Evolutionary conservation across 1,139 yeast species (phyloP).

Genomic region (Entelexis paramagnoliae): DNA sequence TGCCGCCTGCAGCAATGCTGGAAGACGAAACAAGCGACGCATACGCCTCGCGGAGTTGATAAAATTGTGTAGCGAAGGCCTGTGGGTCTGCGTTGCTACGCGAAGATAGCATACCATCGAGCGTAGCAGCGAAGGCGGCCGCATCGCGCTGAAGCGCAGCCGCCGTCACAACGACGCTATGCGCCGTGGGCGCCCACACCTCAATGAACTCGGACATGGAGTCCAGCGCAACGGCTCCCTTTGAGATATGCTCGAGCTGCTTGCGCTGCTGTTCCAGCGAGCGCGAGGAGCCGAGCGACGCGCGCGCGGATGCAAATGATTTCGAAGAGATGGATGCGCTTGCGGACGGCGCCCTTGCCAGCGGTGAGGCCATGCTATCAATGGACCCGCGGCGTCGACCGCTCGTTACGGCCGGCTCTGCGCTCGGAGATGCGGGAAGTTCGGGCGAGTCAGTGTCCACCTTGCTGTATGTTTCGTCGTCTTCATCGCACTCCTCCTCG

Average conservation of each 20-base stretch:
- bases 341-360: background rate
- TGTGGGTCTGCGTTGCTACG: conserved; percentile 10
- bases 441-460: background rate
- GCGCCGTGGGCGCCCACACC: conserved; percentile 21
- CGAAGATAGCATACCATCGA: conserved; percentile 1
- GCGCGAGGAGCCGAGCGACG: background rate
- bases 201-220: conserved; percentile 15
- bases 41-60: conserved; percentile 21
- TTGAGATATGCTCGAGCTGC: conserved; percentile 12
- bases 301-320: conserved; percentile 5
- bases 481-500: background rate
- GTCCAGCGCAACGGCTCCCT: conserved; percentile 8
- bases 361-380: background rate
- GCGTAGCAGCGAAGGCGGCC: conserved; percentile 14
- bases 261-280: background rate
- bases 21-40: conserved; percentile 12
- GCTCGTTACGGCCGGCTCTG: too few species aligned
- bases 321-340: background rate
- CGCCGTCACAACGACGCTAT: conserved; percentile 15
- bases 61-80: conserved; percentile 15
- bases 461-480: background rate
- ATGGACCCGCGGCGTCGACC: background rate
- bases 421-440: background rate
- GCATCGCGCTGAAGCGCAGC: conserved; percentile 20
- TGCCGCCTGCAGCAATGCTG: conserved; percentile 7